Evolutionary conservation across 192 early-diverging fungal species (phyloP), one percentile per base, ranked within the genome.

Genomic region (Gonapodya prolifera): DNA sequence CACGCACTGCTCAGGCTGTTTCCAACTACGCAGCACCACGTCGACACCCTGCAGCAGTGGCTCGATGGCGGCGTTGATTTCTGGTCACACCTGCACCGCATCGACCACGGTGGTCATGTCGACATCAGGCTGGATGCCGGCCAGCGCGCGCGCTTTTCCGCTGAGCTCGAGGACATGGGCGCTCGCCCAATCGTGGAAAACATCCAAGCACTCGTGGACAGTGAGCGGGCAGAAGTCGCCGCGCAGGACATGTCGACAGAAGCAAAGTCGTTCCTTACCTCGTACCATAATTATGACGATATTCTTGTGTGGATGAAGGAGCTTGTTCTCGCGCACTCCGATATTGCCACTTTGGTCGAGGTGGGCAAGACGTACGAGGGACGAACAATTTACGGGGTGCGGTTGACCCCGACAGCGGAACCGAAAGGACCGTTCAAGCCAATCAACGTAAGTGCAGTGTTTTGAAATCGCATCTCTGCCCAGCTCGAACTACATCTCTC

Each of bases 131-230:
- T 61, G 45, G 23, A 8, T 23, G 8, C 23, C 8, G 45, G 23
- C 8, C 45, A 61, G 45, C 45, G 45, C 8, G 23, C 45, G 8
- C 45, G 45, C 8, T 61, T 61, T 23, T 8, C 45, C 8, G 45
- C 8, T 16, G 8, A 61, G 23, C 45, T 61, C 45, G 45, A 61
- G 45, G 45, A 61, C 45, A 61, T 61, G 45, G 45, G 23, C 45
- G 45, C 8, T 61, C 8, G 8, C 0, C 80, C 84, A 0, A 34
- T 84, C 34, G 77, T 89, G 30, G 78, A 79, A 2, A 80, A 89
- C 77, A 34, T 89, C 1, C 86, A 86, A 34, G 74, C 33, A 0
- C 70, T 89, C 23, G 70, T 89, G 35, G 84, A 87, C 34, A 70
- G 75, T 17, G 88, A 89, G 78, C 33, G 34, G 0, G 69, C 33